Evolutionary conservation across 345 rosid genomes (phyloP), one percentile per base, ranked within the genome.

Genomic region (Eucalyptus erythrocorys): DNA sequence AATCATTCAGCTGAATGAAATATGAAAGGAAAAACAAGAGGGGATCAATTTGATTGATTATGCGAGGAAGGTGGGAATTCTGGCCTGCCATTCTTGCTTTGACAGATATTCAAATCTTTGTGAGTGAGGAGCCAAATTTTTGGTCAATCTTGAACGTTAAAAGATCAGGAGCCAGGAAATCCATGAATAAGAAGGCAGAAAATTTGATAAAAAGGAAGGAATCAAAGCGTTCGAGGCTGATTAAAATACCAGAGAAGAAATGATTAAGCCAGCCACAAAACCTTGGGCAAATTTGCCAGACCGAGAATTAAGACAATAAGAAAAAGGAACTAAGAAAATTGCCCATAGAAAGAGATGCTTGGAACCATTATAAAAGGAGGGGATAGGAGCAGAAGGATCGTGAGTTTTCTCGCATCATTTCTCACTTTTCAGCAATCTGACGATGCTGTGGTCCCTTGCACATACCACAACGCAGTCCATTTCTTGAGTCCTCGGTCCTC

Each of bases 111-210:
- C 61, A 17, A 24, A 24, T 55, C 30, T 55, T 8, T 0, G 61
- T 55, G 30, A 1, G 30, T 55, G 61, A 55, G 61, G 30, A 55
- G 61, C 61, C 61, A 55, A 55, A 55, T 55, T 4, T 55, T 0
- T 0, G 0, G 13, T 55, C 61, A 55, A 51, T 51, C 57, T 51
- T 21, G 57, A 51, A 51, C 26, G 0, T 0, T 21, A 21, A 51
- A 24, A 26, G 30, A 55, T 55, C 61, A 26, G 24, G 6, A 55
- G 61, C 61, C 1, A 24, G 30, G 61, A 55, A 55, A 55, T 55
- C 61, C 27, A 0, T 55, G 1, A 55, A 24, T 24, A 55, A 0
- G 61, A 55, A 55, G 0, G 3, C 0, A 0, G 13, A 0, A 24
- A 55, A 24, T 24, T 55, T 55, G 61, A 55, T 55, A 24, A 55